Evolutionary conservation across 495 filamentous ascomycete species (phyloP).

Genomic region (Penicillium coffeae): DNA sequence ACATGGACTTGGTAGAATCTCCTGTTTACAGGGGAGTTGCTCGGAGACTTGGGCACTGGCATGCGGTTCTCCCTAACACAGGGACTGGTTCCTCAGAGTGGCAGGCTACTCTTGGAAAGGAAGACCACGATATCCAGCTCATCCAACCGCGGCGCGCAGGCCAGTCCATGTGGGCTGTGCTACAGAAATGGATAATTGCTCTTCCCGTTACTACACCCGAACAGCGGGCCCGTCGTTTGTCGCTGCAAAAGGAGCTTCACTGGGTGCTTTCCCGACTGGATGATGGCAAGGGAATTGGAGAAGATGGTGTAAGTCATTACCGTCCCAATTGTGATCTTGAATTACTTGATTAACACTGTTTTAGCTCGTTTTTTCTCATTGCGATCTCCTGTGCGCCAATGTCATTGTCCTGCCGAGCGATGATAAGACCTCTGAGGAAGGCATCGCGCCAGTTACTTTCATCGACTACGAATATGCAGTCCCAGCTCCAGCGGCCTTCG

Average conservation of each 20-base stretch:
- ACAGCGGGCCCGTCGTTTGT: constrained; percentile 60
- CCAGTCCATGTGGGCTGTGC: constrained; percentile 86
- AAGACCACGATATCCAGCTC: constrained; percentile 39
- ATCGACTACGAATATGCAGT: constrained; percentile 99
- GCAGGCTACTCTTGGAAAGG: constrained; percentile 16
- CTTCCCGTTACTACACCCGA: constrained; percentile 66
- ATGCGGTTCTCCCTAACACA: constrained; percentile 61
- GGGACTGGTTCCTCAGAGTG: constrained; percentile 9
- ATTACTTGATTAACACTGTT: constrained; percentile 13
- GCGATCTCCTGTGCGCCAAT: constrained; percentile 91
- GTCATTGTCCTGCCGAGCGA: constrained; percentile 74
- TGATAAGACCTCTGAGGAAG: constrained; percentile 16
- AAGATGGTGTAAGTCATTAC: constrained; percentile 59
- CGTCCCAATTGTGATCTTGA: neutral
- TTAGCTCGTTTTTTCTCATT: constrained; percentile 88
- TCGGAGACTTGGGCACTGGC: constrained; percentile 82
- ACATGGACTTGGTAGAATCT: constrained; percentile 69
- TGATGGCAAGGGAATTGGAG: constrained; percentile 67
- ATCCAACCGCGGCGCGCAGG: constrained; percentile 59
- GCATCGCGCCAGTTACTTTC: constrained; percentile 64
- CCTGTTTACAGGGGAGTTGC: constrained; percentile 80
- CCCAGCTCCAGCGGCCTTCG: constrained; percentile 93
- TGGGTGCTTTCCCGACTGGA: constrained; percentile 65
- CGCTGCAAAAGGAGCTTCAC: constrained; percentile 71
- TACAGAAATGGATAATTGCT: constrained; percentile 92